Evolutionary conservation across 2,329 filamentous ascomycete species (phyloP), one percentile per base, ranked within the genome.

Genomic region (Chrysoporthe deuterocubensis): DNA sequence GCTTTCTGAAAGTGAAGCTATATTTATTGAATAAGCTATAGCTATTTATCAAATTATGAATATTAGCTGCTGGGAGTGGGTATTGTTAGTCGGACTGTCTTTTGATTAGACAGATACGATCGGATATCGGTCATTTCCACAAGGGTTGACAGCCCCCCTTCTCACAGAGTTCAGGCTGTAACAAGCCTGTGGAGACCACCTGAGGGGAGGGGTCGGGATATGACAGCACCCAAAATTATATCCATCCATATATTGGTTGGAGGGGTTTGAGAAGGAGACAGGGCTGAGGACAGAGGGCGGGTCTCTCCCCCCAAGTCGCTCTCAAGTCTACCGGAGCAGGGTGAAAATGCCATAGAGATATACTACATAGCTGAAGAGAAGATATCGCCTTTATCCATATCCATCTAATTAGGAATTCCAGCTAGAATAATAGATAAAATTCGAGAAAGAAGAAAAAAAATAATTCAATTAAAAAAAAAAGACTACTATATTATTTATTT

Each of bases 271-370:
- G 56, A 54, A 40, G 34, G 66, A 68, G 60, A 65, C 65, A 59
- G 66, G 67, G 67, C 67, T 68, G 67, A 68, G 58, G 67, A 58
- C 44, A 14, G 64, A 66, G 67, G 67, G 67, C 37, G 63, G 60
- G 50, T n/a, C n/a, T n/a, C n/a, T n/a, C 2, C 56, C 9, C 16
- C 40, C n/a, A n/a, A n/a, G n/a, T n/a, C n/a, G n/a, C n/a, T n/a
- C n/a, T n/a, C n/a, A n/a, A n/a, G 16, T 43, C 6, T 26, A 21
- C 56, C n/a, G 48, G 18, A 52, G 21, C 48, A 14, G 21, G 48
- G 14, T 26, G 48, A 52, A 11, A 21, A 52, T 52, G 48, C 48
- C 48, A 21, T 26, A n/a, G n/a, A n/a, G n/a, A n/a, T n/a, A n/a
- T n/a, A n/a, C n/a, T n/a, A n/a, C n/a, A n/a, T n/a, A n/a, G n/a